Conservation (phyloP, 352 stramenopile genomes). For the Globisporangium emineosum region DNA sequence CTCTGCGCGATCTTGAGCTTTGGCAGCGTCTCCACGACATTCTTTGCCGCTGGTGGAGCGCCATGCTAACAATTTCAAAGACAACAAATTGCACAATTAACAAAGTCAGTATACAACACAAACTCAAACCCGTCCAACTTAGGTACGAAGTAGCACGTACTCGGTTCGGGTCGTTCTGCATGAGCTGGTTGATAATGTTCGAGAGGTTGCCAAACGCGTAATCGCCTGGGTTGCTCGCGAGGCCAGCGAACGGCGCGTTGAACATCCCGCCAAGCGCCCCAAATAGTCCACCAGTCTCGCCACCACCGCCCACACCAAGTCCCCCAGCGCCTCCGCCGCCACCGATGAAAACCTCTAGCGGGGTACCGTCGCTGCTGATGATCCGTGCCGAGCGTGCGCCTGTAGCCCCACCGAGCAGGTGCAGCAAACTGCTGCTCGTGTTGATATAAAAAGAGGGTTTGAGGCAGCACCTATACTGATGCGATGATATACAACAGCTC, state of each 20-base stretch:
- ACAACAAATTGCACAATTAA: constrained; percentile 3
- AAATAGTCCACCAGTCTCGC: constrained; percentile 47
- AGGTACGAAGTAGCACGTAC: constrained; percentile 27
- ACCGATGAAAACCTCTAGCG: constrained; percentile 78
- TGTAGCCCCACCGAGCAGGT: constrained; percentile 35
- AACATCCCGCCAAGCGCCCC: constrained; percentile 63
- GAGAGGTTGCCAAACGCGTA: constrained; percentile 85
- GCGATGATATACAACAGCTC: no score
- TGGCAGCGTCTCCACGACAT: constrained; percentile 69
- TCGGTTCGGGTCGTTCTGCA: constrained; percentile 86
- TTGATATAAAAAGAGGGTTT: background rate
- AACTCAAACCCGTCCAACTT: background rate
- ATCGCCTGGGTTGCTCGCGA: constrained; percentile 62
- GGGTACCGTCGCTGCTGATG: constrained; percentile 60
- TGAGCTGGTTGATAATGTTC: constrained; percentile 86
- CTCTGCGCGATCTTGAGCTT: constrained; percentile 69
- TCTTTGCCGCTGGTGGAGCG: constrained; percentile 70
- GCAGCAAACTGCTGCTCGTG: constrained; percentile 35
- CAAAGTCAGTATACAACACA: background rate
- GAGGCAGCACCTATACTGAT: background rate
- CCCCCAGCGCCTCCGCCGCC: constrained; percentile 19
- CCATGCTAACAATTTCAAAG: constrained; percentile 48
- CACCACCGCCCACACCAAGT: constrained; percentile 28
- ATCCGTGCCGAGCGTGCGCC: constrained; percentile 43
- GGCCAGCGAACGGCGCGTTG: constrained; percentile 11